A percentile compares a stretch with the other conserved stretches of the same genome.
Conservation (phyloP, 2,329 filamentous ascomycete genomes). For the Aspergillus awamori region DNA sequence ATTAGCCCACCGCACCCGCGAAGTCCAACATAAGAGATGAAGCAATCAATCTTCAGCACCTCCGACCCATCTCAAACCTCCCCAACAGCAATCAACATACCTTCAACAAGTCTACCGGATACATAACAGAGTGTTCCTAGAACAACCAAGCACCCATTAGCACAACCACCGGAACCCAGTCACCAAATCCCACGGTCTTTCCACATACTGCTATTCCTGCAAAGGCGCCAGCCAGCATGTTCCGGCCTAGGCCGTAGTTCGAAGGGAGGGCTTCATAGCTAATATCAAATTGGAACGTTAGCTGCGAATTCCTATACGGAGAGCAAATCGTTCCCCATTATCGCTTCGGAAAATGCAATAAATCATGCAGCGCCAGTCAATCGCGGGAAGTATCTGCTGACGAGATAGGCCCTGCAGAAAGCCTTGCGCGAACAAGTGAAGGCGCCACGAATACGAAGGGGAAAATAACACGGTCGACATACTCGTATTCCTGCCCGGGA, state of each 20-base stretch:
- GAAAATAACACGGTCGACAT: slow-evolving; percentile 29
- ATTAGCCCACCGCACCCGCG: slow-evolving; percentile 6
- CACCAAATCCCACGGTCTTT: slow-evolving; percentile 3
- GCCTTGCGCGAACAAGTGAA: background rate
- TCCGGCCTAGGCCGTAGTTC: slow-evolving; percentile 90
- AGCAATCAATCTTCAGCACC: background rate
- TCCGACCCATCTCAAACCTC: background rate
- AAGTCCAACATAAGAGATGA: background rate
- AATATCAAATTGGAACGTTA: slow-evolving; percentile 29
- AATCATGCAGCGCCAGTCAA: background rate
- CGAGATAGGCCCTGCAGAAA: background rate
- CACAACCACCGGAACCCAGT: background rate
- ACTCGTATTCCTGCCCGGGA: slow-evolving; percentile 51
- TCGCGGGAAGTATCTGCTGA: background rate
- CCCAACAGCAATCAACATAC: slow-evolving; percentile 53
- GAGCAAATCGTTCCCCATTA: background rate
- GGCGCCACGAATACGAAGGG: background rate
- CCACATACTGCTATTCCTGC: slow-evolving; percentile 84
- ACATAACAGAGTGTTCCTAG: slow-evolving; percentile 98
- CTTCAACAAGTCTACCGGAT: slow-evolving; percentile 97
- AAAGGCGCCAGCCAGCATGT: slow-evolving; percentile 95
- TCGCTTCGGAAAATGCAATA: background rate
- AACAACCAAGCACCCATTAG: slow-evolving; percentile 22
- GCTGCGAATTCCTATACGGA: slow-evolving; percentile 8
- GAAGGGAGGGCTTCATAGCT: slow-evolving; percentile 92